These are phyloP conservation scores for Sporisorium iseilematis-ciliati DNA, from an alignment of 1,284 basidiomycete genomes.

Conservation along the genomic window DNA sequence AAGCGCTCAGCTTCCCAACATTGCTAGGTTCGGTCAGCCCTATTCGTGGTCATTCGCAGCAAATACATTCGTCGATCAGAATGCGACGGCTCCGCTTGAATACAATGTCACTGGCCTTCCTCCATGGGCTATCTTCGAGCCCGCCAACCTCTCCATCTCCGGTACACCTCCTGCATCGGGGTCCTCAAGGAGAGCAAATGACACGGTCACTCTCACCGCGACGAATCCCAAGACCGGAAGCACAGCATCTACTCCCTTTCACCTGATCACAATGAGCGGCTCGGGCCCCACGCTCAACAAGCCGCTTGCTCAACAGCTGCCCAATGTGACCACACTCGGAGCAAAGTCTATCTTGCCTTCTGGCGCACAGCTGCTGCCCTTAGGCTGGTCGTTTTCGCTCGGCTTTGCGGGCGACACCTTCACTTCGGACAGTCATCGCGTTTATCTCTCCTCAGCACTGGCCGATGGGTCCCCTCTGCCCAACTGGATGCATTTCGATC, in stretches of 20 bases:
- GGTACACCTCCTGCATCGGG: constrained; percentile 48
- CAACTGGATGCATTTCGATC: constrained; percentile 79
- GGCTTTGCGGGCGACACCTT: constrained; percentile 83
- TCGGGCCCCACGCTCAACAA: constrained; percentile 56
- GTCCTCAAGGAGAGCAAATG: constrained; percentile 5
- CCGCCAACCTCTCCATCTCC: constrained; percentile 42
- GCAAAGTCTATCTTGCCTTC: constrained; percentile 56
- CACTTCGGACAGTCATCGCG: constrained; percentile 64
- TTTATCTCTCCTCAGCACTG: constrained; percentile 79
- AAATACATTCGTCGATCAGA: constrained; percentile 51
- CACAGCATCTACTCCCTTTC: constrained; percentile 35
- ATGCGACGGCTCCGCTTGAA: constrained; percentile 33
- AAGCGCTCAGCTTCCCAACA: constrained; percentile 51
- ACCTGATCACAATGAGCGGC: constrained; percentile 53
- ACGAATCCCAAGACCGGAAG: constrained; percentile 31
- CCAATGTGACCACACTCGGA: constrained; percentile 57
- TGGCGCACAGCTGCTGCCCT: constrained; percentile 78
- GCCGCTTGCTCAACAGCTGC: constrained; percentile 61
- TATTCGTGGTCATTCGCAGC: constrained; percentile 60
- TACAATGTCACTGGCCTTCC: constrained; percentile 53
- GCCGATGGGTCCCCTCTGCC: constrained; percentile 80
- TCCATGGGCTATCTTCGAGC: constrained; percentile 60
- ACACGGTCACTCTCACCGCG: constrained; percentile 24
- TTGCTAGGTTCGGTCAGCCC: constrained; percentile 56
- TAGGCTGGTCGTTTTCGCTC: constrained; percentile 89